phyloP scores from a whole-genome alignment of 1,139 yeast species.

The Lipomyces yarrowii region DNA sequence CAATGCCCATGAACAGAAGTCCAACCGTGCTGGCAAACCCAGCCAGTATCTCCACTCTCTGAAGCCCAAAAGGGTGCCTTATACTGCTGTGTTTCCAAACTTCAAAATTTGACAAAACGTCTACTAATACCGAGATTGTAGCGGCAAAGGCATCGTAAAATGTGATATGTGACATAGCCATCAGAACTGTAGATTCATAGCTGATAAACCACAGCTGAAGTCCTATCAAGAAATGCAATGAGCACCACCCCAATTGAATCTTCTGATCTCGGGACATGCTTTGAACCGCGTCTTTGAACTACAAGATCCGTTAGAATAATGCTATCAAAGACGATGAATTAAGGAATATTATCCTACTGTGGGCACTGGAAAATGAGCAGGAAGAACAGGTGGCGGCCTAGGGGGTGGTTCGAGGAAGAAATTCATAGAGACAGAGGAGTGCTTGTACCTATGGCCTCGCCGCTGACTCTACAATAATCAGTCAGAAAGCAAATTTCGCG shows the following conservation, averaged over 20 bases:
- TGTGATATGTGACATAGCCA: constrained; percentile 82
- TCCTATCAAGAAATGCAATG: constrained; percentile 59
- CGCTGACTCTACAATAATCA: constrained; percentile 53
- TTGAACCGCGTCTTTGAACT: constrained; percentile 39
- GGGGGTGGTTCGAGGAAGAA: constrained; percentile 91
- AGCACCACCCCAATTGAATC: constrained; percentile 65
- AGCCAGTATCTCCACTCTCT: constrained; percentile 80
- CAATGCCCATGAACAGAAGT: constrained; percentile 87
- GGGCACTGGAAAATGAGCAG: constrained; percentile 82
- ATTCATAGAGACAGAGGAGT: constrained; percentile 96
- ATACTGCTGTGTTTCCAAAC: constrained; percentile 88
- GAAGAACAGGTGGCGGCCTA: constrained; percentile 67
- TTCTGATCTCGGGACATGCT: constrained; percentile 60
- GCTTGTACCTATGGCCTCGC: constrained; percentile 93
- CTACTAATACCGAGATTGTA: constrained; percentile 67
- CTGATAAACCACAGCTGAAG: constrained; percentile 60
- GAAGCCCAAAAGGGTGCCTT: constrained; percentile 88
- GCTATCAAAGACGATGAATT: not conserved
- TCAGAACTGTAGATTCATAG: constrained; percentile 58
- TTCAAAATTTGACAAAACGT: constrained; percentile 82
- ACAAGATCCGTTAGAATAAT: not conserved
- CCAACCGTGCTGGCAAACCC: constrained; percentile 88
- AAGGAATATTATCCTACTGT: constrained; percentile 49
- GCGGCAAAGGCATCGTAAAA: constrained; percentile 88
- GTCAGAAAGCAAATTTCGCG: constrained; percentile 9